Conservation (phyloP, 768 basidiomycete species). For the Termitomyces titanicus region DNA sequence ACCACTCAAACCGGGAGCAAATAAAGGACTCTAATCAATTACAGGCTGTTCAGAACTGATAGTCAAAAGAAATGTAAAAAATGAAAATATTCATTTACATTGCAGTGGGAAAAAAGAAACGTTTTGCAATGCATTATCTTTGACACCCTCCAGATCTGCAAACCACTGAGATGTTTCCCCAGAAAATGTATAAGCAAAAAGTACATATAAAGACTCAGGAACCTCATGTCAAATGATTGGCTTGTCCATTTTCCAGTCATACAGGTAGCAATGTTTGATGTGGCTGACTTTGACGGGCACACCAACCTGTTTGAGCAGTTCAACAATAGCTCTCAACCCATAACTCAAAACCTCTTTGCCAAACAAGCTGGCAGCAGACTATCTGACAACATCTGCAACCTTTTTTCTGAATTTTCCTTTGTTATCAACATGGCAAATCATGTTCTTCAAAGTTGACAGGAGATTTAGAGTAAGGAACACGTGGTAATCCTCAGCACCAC, state of each 20-base stretch:
- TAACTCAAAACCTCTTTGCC: conserved; percentile 72
- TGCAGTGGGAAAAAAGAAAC: conserved; percentile 74
- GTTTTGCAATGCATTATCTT: conserved; percentile 61
- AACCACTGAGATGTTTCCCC: conserved; percentile 98
- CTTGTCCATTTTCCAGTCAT: conserved; percentile 94
- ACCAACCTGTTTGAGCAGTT: conserved; percentile 51
- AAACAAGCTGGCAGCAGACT: conserved; percentile 43
- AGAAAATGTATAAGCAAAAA: background rate
- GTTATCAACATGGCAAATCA: conserved; percentile 81
- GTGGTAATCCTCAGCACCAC: conserved; percentile 89
- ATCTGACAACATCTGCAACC: conserved; percentile 57
- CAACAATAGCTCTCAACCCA: conserved; percentile 66
- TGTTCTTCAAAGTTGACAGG: conserved; percentile 36
- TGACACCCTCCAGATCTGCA: conserved; percentile 85
- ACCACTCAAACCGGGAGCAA: conserved; percentile 92
- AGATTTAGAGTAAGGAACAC: conserved; percentile 59
- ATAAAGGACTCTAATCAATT: conserved; percentile 88
- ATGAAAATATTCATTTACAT: conserved; percentile 43
- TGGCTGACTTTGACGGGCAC: conserved; percentile 64
- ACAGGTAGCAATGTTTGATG: conserved; percentile 87
- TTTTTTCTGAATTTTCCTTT: conserved; percentile 66
- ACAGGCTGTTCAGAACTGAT: conserved; percentile 48
- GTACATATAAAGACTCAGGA: background rate
- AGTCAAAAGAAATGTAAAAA: background rate
- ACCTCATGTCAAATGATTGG: conserved; percentile 82